Evolutionary conservation across 2,329 filamentous ascomycete species (phyloP).

Genomic region (Didymellaceae sp.): DNA sequence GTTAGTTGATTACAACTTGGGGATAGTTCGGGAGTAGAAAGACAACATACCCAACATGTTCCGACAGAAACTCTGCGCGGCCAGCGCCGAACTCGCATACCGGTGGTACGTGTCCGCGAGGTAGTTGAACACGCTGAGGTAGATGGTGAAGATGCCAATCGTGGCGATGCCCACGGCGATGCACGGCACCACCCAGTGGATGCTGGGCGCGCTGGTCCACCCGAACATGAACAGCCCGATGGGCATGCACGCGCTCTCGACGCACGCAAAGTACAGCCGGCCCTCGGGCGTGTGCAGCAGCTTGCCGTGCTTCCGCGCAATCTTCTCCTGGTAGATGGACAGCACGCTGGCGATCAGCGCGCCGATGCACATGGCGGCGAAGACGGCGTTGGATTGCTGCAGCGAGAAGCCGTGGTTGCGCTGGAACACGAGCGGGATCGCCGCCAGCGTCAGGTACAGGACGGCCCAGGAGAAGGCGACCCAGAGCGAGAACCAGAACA

Average conservation of each 20-base stretch:
- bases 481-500: conserved; percentile 90
- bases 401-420: conserved; percentile 71
- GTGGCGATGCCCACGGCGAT: conserved; percentile 76
- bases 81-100: conserved; percentile 84
- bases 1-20: neutral
- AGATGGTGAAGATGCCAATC: conserved; percentile 81
- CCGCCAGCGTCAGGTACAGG: conserved; percentile 82
- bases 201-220: conserved; percentile 67
- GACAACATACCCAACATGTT: conserved; percentile 69
- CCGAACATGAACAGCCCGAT: conserved; percentile 83
- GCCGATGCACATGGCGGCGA: conserved; percentile 73
- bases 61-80: conserved; percentile 84
- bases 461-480: conserved; percentile 89
- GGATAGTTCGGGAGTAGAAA: neutral
- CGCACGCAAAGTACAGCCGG: conserved; percentile 81
- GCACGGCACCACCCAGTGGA: conserved; percentile 75
- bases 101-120: conserved; percentile 85
- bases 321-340: conserved; percentile 74
- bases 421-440: conserved; percentile 78
- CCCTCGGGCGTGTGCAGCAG: conserved; percentile 66
- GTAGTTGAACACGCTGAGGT: conserved; percentile 88
- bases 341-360: conserved; percentile 70
- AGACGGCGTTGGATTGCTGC: conserved; percentile 73
- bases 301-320: conserved; percentile 59
- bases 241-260: conserved; percentile 77